Percentiles rank a stretch among this genome's conserved stretches.
Conservation (phyloP, 768 basidiomycete species). For the Collybia nuda region DNA sequence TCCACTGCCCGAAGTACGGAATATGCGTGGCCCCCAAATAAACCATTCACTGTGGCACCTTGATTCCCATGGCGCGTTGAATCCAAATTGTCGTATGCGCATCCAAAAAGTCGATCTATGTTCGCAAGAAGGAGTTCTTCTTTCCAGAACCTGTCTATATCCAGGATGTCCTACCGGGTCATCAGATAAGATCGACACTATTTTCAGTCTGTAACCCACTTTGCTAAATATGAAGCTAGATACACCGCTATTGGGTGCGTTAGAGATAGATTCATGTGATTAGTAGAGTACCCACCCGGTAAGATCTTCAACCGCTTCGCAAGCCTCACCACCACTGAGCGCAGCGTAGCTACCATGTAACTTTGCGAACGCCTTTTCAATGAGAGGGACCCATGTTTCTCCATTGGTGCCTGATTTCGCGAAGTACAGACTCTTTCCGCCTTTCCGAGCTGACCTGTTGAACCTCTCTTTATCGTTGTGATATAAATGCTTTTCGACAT, state of each 20-base stretch:
- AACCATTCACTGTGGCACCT: slow-evolving; percentile 31
- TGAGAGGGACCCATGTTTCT: slow-evolving; percentile 57
- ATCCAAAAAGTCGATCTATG: slow-evolving; percentile 49
- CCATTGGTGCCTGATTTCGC: slow-evolving; percentile 44
- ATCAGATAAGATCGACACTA: not conserved
- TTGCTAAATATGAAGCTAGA: slow-evolving; percentile 24
- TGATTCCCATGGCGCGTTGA: slow-evolving; percentile 24
- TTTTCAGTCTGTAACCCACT: slow-evolving; percentile 5
- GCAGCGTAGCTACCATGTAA: slow-evolving; percentile 50
- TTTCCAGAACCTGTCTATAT: slow-evolving; percentile 47
- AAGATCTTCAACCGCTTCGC: slow-evolving; percentile 56
- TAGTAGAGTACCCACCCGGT: slow-evolving; percentile 39
- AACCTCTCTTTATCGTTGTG: slow-evolving; percentile 50
- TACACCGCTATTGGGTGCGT: slow-evolving; percentile 14
- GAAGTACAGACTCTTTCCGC: slow-evolving; percentile 48
- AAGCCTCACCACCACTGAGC: slow-evolving; percentile 38
- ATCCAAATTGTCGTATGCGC: slow-evolving; percentile 36
- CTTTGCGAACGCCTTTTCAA: slow-evolving; percentile 63
- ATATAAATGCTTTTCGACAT: slow-evolving; percentile 40
- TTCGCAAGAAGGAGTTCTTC: slow-evolving; percentile 47
- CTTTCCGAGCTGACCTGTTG: slow-evolving; percentile 42
- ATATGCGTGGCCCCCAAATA: slow-evolving; percentile 43
- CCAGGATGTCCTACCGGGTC: slow-evolving; percentile 43
- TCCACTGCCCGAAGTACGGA: slow-evolving; percentile 47
- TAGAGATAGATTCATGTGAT: not conserved